phyloP scores from a whole-genome alignment of 805 yeast species.

The Zygosaccharomyces lentus region DNA sequence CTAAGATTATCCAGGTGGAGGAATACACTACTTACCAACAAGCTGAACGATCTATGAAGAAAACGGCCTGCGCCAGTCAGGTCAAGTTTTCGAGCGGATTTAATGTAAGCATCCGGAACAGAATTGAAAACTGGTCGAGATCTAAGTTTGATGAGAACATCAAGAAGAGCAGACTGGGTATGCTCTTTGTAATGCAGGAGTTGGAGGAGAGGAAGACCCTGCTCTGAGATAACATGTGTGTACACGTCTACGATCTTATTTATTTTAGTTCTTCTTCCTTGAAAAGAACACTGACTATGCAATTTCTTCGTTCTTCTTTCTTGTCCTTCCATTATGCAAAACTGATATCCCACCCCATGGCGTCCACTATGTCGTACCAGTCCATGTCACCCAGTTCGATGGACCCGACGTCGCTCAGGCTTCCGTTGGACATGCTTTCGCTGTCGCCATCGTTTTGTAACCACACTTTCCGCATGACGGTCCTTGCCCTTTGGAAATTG shows the following conservation, averaged over 20 bases:
- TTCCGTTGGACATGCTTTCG: constrained; percentile 3
- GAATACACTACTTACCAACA: constrained; percentile 60
- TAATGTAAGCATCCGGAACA: constrained; percentile 49
- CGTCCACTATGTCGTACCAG: constrained; percentile 65
- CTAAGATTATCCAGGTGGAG: constrained; percentile 69
- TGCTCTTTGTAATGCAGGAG: constrained; percentile 71
- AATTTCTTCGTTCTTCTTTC: no score
- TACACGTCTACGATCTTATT: constrained; percentile 1
- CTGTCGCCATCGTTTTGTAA: constrained; percentile 32
- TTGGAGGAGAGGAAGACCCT: constrained; percentile 37
- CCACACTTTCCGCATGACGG: constrained; percentile 41
- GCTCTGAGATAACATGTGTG: not conserved
- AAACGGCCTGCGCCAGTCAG: constrained; percentile 48
- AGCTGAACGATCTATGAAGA: constrained; percentile 25
- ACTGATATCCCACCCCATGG: constrained; percentile 72
- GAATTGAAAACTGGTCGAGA: constrained; percentile 81
- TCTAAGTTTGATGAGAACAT: constrained; percentile 64
- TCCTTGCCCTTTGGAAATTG: constrained; percentile 47
- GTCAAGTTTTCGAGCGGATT: constrained; percentile 74
- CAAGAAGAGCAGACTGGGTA: constrained; percentile 61
- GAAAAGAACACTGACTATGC: not conserved
- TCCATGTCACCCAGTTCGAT: constrained; percentile 39
- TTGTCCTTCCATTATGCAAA: constrained; percentile 44
- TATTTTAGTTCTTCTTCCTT: not conserved
- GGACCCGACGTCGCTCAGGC: constrained; percentile 43